phyloP scores from a whole-genome alignment of 2,329 filamentous ascomycete species.

The Chalara sp. region DNA sequence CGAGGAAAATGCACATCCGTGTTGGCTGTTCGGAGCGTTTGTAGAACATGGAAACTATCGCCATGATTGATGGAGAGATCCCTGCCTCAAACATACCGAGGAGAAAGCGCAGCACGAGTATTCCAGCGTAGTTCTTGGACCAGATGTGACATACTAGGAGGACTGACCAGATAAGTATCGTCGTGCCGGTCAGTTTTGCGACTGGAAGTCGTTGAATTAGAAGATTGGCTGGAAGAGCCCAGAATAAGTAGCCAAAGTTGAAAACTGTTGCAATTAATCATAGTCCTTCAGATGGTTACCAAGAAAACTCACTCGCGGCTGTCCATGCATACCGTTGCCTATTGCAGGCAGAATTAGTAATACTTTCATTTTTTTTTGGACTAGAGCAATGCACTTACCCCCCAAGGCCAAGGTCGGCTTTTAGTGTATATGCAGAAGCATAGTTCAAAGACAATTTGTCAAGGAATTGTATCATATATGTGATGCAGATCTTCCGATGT shows the following conservation, averaged over 20 bases:
- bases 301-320: too few relatives aligned
- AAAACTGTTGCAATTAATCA: slow-evolving; percentile 26
- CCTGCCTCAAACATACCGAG: neutral
- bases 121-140: neutral
- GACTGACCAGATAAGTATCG: slow-evolving; percentile 32
- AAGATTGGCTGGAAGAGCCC: slow-evolving; percentile 34
- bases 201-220: slow-evolving; percentile 39
- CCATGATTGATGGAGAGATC: neutral
- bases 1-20: neutral
- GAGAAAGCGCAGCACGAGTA: neutral
- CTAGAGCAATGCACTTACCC: neutral
- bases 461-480: neutral
- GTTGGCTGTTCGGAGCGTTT: neutral
- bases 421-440: neutral
- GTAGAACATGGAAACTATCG: neutral
- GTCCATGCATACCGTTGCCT: neutral
- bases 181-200: slow-evolving; percentile 36
- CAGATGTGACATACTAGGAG: neutral
- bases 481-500: neutral
- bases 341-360: neutral
- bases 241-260: slow-evolving; percentile 39
- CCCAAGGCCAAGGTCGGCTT: neutral
- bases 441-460: neutral
- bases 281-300: too few relatives aligned
- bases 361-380: neutral